These are phyloP conservation scores for Raddia distichophylla DNA, from an alignment of 176 grass and related monocot genomes.

Conservation along the genomic window DNA sequence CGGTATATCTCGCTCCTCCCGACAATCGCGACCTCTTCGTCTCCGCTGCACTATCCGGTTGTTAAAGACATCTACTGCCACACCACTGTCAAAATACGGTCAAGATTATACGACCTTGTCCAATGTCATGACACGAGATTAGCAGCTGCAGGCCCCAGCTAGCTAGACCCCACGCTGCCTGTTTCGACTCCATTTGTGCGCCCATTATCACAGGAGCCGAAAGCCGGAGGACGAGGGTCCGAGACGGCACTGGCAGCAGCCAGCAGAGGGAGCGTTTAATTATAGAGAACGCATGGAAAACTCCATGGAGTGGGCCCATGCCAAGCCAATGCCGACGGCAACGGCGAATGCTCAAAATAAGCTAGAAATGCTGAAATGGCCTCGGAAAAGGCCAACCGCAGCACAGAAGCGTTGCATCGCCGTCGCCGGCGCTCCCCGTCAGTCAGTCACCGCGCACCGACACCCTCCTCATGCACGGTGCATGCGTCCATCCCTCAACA, in stretches of 20 bases:
- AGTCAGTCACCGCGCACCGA: conserved; percentile 19
- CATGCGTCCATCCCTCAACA: neutral
- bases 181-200: conserved; percentile 38
- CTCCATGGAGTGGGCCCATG: neutral
- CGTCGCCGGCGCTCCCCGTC: conserved; percentile 43
- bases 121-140: neutral
- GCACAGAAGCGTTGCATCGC: conserved; percentile 42
- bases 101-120: neutral
- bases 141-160: neutral
- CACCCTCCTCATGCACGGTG: neutral
- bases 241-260: neutral
- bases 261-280: neutral
- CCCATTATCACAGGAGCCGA: conserved; percentile 38
- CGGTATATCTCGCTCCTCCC: neutral
- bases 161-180: neutral
- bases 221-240: conserved; percentile 31
- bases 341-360: conserved; percentile 37
- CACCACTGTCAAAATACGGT: no score
- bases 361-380: conserved; percentile 5
- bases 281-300: neutral
- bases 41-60: neutral
- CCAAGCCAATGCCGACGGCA: neutral
- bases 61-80: conserved; percentile 5
- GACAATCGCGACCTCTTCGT: neutral
- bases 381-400: conserved; percentile 38